Evolutionary conservation across 768 basidiomycete species (phyloP).

Genomic region (Mrakia blollopis): DNA sequence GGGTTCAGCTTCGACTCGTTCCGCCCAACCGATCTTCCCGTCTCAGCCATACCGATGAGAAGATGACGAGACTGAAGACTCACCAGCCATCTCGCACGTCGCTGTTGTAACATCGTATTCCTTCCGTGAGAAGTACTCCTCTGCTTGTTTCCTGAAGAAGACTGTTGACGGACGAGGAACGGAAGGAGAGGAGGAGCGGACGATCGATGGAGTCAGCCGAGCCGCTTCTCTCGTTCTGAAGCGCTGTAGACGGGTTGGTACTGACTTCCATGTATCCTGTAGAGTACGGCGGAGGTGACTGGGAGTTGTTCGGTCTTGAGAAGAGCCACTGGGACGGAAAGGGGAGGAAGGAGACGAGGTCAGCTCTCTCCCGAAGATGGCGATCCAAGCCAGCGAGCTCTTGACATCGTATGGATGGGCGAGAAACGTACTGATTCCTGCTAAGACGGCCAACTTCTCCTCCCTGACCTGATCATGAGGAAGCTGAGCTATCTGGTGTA

Average conservation of each 20-base stretch:
- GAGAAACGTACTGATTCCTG: slow-evolving; percentile 68
- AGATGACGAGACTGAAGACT: background rate
- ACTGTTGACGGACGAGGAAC: background rate
- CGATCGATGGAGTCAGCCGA: background rate
- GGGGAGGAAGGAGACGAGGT: slow-evolving; percentile 51
- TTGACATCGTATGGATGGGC: slow-evolving; percentile 37
- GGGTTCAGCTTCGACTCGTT: too few species aligned
- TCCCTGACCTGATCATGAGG: slow-evolving; percentile 71
- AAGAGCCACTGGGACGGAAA: slow-evolving; percentile 10
- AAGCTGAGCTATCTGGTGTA: slow-evolving; percentile 69
- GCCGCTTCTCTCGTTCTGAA: too few species aligned
- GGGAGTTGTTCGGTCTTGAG: slow-evolving; percentile 22
- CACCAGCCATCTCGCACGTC: slow-evolving; percentile 28
- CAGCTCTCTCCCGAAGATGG: background rate
- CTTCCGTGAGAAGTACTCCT: slow-evolving; percentile 33
- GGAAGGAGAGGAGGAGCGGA: background rate
- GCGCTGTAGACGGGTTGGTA: background rate
- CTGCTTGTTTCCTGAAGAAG: slow-evolving; percentile 28
- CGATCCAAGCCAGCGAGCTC: background rate
- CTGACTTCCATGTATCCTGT: slow-evolving; percentile 35
- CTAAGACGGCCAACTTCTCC: slow-evolving; percentile 79
- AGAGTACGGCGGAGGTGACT: slow-evolving; percentile 28
- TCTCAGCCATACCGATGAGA: too few species aligned
- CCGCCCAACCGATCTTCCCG: background rate
- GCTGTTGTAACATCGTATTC: slow-evolving; percentile 29